Evolutionary conservation across 2,329 filamentous ascomycete species (phyloP).

Genomic region (Aspergillus alliaceus): DNA sequence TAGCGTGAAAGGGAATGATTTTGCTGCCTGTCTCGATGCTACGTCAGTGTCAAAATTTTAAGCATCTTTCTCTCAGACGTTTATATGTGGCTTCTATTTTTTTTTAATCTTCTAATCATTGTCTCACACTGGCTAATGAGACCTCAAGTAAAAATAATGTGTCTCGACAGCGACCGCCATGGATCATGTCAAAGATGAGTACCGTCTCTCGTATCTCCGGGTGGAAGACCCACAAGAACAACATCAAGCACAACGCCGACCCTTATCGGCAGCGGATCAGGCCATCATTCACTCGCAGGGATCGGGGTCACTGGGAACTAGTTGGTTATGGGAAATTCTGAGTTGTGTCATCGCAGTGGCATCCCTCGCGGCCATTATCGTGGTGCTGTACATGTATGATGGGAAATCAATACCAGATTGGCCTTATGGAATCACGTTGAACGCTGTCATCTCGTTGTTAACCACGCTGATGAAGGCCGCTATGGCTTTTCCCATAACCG

Average conservation of each 20-base stretch:
- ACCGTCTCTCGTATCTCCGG: conserved; percentile 14
- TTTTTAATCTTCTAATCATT: neutral
- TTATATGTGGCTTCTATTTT: neutral
- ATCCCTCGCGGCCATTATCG: conserved; percentile 36
- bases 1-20: neutral
- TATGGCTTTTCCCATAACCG: conserved; percentile 29
- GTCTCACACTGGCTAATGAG: neutral
- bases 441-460: conserved; percentile 32
- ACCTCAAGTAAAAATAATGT: neutral
- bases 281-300: conserved; percentile 14
- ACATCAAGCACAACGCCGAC: conserved; percentile 1
- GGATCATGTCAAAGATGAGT: conserved; percentile 14
- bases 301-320: conserved; percentile 13
- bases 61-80: neutral
- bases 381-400: conserved; percentile 29
- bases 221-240: conserved; percentile 12
- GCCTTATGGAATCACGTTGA: conserved; percentile 33
- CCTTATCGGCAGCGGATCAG: conserved; percentile 15
- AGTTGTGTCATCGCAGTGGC: conserved; percentile 28
- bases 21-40: neutral
- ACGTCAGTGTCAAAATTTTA: neutral
- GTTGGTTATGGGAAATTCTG: conserved; percentile 23
- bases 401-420: conserved; percentile 30
- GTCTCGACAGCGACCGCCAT: conserved; percentile 3
- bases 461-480: conserved; percentile 30